These are phyloP conservation scores for Talinum fruticosum DNA, from an alignment of 148 eudicot species.

Conservation along the genomic window DNA sequence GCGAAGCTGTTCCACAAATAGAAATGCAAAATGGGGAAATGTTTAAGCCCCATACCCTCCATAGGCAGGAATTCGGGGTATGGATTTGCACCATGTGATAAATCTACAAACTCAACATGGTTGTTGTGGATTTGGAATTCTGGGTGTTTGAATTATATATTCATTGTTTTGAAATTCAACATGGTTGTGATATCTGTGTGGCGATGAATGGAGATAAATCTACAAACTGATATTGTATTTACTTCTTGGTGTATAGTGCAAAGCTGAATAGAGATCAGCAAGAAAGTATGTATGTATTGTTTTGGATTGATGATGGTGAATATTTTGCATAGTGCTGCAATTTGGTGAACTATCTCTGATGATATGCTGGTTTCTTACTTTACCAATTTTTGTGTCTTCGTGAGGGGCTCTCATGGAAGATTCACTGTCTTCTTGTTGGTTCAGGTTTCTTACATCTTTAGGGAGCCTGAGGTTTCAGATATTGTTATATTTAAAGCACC, in stretches of 20 bases:
- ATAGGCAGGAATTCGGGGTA: too few species aligned
- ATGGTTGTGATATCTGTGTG: background rate
- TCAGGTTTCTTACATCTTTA: slow-evolving; percentile 77
- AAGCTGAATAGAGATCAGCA: background rate
- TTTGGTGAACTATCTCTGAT: background rate
- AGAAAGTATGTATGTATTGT: background rate
- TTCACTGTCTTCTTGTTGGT: slow-evolving; percentile 8
- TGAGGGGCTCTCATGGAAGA: background rate
- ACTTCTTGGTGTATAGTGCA: background rate
- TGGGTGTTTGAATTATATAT: background rate
- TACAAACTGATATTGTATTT: background rate
- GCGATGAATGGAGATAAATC: background rate
- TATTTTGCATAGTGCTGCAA: background rate
- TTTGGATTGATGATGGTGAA: background rate
- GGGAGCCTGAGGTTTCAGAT: slow-evolving; percentile 78
- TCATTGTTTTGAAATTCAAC: background rate
- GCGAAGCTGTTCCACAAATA: background rate
- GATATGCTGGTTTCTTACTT: background rate
- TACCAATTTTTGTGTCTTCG: background rate
- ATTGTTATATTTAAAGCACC: slow-evolving; percentile 86
- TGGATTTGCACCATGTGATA: too few species aligned
- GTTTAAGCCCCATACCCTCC: too few species aligned
- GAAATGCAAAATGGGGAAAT: too few species aligned
- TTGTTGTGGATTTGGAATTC: too few species aligned
- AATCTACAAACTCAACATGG: too few species aligned